A percentile compares a stretch with the other conserved stretches of the same genome.
phyloP scores from a whole-genome alignment of 305 asterid genomes.

The Stenogyne calaminthoides region DNA sequence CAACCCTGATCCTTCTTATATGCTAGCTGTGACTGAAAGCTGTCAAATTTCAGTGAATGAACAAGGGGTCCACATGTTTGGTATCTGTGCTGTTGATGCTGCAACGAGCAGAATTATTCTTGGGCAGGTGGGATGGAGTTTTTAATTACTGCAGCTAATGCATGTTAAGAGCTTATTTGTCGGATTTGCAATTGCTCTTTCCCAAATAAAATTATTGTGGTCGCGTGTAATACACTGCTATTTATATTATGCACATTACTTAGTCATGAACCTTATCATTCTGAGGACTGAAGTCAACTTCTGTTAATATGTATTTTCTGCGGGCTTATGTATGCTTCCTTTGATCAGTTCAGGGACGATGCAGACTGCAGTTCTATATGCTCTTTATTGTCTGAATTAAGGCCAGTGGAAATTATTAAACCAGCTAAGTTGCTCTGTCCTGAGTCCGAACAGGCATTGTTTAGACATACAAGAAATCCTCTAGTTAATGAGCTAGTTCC shows the following conservation, averaged over 20 bases:
- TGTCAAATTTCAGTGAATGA: constrained; percentile 53
- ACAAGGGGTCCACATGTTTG: constrained; percentile 55
- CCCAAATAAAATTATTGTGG: not conserved
- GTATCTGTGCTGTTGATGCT: constrained; percentile 84
- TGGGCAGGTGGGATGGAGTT: constrained; percentile 73
- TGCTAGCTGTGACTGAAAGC: constrained; percentile 81
- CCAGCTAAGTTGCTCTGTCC: constrained; percentile 88
- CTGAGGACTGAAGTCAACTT: constrained; percentile 6
- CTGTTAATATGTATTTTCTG: constrained; percentile 21
- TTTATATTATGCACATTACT: not conserved
- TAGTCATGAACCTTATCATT: not conserved
- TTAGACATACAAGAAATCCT: constrained; percentile 81
- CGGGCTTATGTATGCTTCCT: constrained; percentile 35
- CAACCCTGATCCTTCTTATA: constrained; percentile 86
- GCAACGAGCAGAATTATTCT: constrained; percentile 82
- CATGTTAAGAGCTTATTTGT: constrained; percentile 9
- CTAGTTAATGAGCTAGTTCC: constrained; percentile 86
- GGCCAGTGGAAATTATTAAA: constrained; percentile 94
- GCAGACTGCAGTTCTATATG: constrained; percentile 87
- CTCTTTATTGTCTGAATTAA: constrained; percentile 83
- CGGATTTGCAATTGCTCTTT: not conserved
- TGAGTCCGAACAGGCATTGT: constrained; percentile 78
- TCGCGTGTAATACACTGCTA: not conserved
- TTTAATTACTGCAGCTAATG: constrained; percentile 22
- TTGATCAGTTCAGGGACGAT: constrained; percentile 87